These are phyloP conservation scores for Pinus taeda DNA, from an alignment of 75 land plant genomes.

Conservation along the genomic window DNA sequence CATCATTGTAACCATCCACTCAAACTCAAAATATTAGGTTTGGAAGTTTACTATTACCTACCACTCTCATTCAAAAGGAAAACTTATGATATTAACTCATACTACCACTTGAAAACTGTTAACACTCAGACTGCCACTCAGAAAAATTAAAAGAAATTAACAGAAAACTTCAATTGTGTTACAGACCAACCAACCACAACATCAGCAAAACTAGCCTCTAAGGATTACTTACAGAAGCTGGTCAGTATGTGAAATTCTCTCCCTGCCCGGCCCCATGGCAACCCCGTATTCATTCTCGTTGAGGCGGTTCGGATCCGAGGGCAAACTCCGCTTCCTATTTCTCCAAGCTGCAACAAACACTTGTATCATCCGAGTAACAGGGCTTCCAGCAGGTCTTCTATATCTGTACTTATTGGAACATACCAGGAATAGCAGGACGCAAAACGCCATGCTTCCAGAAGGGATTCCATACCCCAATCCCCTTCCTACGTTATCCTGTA, in stretches of 20 bases:
- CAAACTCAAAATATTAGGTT: too few relatives aligned
- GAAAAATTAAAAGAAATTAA: too few relatives aligned
- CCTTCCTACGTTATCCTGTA: constrained; percentile 86
- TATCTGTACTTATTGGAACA: constrained; percentile 64
- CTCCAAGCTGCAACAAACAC: constrained; percentile 72
- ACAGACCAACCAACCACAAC: too few relatives aligned
- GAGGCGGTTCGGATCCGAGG: constrained; percentile 42
- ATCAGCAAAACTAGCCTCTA: too few relatives aligned
- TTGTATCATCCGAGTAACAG: constrained; percentile 65
- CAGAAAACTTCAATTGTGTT: too few relatives aligned
- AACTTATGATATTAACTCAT: too few relatives aligned
- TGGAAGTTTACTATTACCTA: too few relatives aligned
- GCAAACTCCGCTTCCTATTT: constrained; percentile 45
- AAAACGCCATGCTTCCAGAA: constrained; percentile 63
- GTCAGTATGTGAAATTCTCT: constrained; percentile 46
- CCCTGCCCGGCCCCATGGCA: constrained; percentile 10
- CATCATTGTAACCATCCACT: too few relatives aligned
- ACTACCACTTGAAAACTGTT: too few relatives aligned
- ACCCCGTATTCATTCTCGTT: constrained; percentile 33
- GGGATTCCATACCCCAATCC: constrained; percentile 89
- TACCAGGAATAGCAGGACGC: constrained; percentile 47
- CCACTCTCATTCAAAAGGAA: too few relatives aligned
- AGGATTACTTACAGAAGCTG: constrained; percentile 44
- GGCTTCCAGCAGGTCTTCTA: constrained; percentile 75
- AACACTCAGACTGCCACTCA: too few relatives aligned